These are phyloP conservation scores for Pelargonium fulgidum DNA, from an alignment of 441 rosid genomes.

Conservation along the genomic window DNA sequence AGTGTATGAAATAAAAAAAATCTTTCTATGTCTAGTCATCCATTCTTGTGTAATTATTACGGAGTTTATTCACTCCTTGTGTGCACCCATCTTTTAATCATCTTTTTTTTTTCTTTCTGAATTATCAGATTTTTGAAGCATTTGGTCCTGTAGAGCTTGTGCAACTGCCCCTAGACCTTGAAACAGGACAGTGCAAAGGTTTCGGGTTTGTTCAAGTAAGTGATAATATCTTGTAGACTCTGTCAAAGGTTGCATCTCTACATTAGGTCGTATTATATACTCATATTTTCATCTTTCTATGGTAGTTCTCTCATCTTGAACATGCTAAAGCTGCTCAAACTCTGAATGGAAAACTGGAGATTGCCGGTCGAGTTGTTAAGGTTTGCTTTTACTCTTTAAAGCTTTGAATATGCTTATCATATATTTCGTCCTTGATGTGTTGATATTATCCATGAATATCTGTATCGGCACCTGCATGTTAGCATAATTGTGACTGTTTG, in stretches of 20 bases:
- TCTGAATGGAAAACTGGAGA: slow-evolving; percentile 84
- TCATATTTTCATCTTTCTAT: slow-evolving; percentile 13
- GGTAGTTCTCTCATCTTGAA: slow-evolving; percentile 80
- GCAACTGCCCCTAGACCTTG: slow-evolving; percentile 84
- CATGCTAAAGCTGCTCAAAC: slow-evolving; percentile 82
- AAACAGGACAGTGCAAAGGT: slow-evolving; percentile 92
- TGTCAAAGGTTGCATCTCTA: neutral
- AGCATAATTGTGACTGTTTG: slow-evolving; percentile 10
- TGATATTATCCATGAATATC: neutral
- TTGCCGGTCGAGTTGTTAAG: slow-evolving; percentile 82
- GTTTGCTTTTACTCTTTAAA: slow-evolving; percentile 28
- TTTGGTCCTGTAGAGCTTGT: slow-evolving; percentile 92
- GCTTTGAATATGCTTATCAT: slow-evolving; percentile 3
- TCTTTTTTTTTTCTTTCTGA: neutral
- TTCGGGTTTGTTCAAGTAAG: slow-evolving; percentile 91
- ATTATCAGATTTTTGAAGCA: slow-evolving; percentile 69
- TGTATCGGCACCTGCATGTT: slow-evolving; percentile 7
- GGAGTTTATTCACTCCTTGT: too few relatives aligned
- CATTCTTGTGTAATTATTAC: too few relatives aligned
- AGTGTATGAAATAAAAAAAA: too few relatives aligned
- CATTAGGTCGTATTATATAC: neutral
- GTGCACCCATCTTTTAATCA: too few relatives aligned
- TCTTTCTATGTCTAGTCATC: too few relatives aligned
- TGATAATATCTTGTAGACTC: slow-evolving; percentile 20
- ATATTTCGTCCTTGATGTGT: neutral